Evolutionary conservation across 2,329 filamentous ascomycete species (phyloP).

Genomic region (Neofusicoccum parvum): DNA sequence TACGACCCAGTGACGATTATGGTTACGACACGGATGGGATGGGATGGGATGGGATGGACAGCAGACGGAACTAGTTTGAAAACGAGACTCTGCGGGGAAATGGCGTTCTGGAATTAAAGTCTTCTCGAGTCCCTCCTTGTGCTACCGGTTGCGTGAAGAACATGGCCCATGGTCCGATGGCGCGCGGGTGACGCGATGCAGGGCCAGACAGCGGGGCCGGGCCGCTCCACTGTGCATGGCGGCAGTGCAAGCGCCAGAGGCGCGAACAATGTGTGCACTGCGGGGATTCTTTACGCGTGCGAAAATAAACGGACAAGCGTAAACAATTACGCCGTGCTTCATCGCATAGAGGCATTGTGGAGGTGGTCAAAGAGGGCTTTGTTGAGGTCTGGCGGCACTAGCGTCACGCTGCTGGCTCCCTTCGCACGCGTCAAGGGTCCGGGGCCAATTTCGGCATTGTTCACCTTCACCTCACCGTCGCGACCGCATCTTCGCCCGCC

Average conservation of each 20-base stretch:
- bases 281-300: not conserved
- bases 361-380: conserved; percentile 7
- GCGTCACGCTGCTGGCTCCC: conserved; percentile 14
- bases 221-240: conserved; percentile 7
- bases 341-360: not conserved
- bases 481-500: conserved; percentile 5
- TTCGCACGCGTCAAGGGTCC: conserved; percentile 20
- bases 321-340: not conserved
- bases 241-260: not conserved
- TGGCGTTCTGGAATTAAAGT: not conserved
- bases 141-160: conserved; percentile 4
- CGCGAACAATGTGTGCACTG: not conserved
- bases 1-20: not conserved
- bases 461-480: conserved; percentile 17
- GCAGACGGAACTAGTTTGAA: not conserved
- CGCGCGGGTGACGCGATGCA: conserved; percentile 12
- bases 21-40: not conserved
- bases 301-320: not conserved
- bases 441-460: conserved; percentile 17
- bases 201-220: conserved; percentile 11
- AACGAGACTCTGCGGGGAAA: not conserved
- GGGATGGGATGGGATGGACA: not conserved
- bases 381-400: conserved; percentile 6
- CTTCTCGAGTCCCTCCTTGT: not conserved
- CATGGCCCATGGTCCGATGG: not conserved